Evolutionary conservation across 495 filamentous ascomycete genomes (phyloP), one percentile per base, ranked within the genome.

Genomic region (Recurvomyces mirabilis): DNA sequence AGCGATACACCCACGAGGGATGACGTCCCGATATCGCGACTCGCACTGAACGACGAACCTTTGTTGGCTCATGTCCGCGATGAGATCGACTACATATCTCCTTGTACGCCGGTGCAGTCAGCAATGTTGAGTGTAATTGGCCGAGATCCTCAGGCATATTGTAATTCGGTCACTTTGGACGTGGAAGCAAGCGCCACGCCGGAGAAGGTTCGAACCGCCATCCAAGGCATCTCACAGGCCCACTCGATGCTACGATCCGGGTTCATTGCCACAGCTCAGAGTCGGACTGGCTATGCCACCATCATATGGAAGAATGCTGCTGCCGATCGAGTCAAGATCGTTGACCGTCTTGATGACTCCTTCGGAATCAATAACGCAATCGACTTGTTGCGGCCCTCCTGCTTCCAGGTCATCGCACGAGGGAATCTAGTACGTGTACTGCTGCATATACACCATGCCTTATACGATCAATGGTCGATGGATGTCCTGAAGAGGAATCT

Each of bases 401-500:
- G 59, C 2, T 60, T 81, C 9, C 69, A 77, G 35, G 56, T 86
- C 1, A 51, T 59, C 5, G 41, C 51, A 10, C 49, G 35, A 18
- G 29, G 42, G 3, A 43, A 55, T 1, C 46, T 46, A 3, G 41
- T 72, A 2, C 59, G 69, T 1, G 30, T 81, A 7, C 31, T 63
- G 9, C 33, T 65, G 7, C 69, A 70, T 28, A 70, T 93, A 22
- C 81, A 89, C 48, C 85, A 93, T 61, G 74, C 80, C 0, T 56
- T 88, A 0, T 91, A 91, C 52, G 85, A 93, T 54, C 85, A 83
- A 5, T 93, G 85, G 85, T 84, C 81, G 4, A 69, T 83, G 54
- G 84, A 89, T 41, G 60, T 86, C 24, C 58, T 91, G 0, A 54
- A 85, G 17, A 62, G n/a, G n/a, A n/a, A n/a, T n/a, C n/a, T n/a